Evolutionary conservation across 495 filamentous ascomycete species (phyloP).

Genomic region (Penicillium manginii): DNA sequence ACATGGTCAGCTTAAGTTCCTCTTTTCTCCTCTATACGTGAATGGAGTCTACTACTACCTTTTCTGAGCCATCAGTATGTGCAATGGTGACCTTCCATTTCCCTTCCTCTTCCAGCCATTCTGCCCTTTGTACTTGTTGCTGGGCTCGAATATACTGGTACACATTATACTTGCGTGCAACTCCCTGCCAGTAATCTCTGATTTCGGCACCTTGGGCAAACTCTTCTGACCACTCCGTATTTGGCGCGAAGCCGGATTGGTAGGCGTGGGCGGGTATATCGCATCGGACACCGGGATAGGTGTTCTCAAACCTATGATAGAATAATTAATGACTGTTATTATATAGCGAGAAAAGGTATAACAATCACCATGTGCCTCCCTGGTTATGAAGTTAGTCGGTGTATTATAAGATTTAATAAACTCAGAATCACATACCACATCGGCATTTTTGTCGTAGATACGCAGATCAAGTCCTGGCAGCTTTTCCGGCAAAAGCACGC

Average conservation of each 20-base stretch:
- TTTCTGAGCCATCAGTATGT: constrained; percentile 36
- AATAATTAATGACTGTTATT: neutral
- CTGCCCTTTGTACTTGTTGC: constrained; percentile 53
- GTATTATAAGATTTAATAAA: neutral
- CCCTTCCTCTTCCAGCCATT: constrained; percentile 54
- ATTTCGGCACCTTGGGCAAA: constrained; percentile 70
- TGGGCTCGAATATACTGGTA: constrained; percentile 56
- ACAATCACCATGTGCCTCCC: constrained; percentile 54
- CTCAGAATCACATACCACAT: constrained; percentile 41
- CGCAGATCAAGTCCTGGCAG: constrained; percentile 54
- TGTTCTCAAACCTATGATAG: constrained; percentile 52
- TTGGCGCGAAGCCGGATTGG: constrained; percentile 67
- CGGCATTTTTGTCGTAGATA: constrained; percentile 60
- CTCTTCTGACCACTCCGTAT: constrained; percentile 66
- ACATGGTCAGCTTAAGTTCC: constrained; percentile 6
- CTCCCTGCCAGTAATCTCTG: constrained; percentile 62
- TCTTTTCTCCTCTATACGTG: neutral
- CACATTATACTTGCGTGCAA: constrained; percentile 64
- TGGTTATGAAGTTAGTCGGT: constrained; percentile 14
- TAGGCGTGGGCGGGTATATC: constrained; percentile 77
- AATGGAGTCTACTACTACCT: constrained; percentile 36
- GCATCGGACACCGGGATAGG: constrained; percentile 61
- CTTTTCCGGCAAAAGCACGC: constrained; percentile 52
- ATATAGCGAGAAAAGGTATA: neutral
- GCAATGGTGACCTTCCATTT: constrained; percentile 56